Evolutionary conservation across 1,139 yeast genomes (phyloP).

Genomic region (Taphrina confusa): DNA sequence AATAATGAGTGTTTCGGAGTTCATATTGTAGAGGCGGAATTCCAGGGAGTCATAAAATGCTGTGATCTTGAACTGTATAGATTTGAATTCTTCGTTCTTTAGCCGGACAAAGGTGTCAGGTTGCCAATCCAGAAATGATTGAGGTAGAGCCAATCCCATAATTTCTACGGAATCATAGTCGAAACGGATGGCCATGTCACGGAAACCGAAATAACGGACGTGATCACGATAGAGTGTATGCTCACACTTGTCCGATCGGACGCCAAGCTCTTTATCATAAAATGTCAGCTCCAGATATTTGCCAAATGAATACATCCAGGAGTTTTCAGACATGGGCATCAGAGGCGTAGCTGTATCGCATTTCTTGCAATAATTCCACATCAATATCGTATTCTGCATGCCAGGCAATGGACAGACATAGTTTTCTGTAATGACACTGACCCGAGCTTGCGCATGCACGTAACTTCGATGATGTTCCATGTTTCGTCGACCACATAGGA

Average conservation of each 20-base stretch:
- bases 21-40: conserved; percentile 71
- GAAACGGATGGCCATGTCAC: conserved; percentile 74
- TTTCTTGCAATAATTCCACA: conserved; percentile 89
- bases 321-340: conserved; percentile 79
- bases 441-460: conserved; percentile 83
- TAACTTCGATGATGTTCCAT: conserved; percentile 81
- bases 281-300: conserved; percentile 84
- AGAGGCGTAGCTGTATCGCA: conserved; percentile 79
- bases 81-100: conserved; percentile 64
- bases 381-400: conserved; percentile 66
- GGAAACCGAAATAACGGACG: conserved; percentile 78
- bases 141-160: conserved; percentile 77
- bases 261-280: conserved; percentile 60
- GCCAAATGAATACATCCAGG: conserved; percentile 91
- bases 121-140: conserved; percentile 68
- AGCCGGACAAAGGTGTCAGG: conserved; percentile 69
- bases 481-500: conserved; percentile 73
- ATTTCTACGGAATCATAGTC: conserved; percentile 75
- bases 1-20: conserved; percentile 65
- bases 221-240: conserved; percentile 83
- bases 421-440: conserved; percentile 73
- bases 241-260: conserved; percentile 60
- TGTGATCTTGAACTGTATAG: conserved; percentile 57
- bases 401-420: conserved; percentile 60
- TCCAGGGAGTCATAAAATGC: conserved; percentile 73